Conservation (phyloP, 208 protist species). For the Crithidia fasciculata region DNA sequence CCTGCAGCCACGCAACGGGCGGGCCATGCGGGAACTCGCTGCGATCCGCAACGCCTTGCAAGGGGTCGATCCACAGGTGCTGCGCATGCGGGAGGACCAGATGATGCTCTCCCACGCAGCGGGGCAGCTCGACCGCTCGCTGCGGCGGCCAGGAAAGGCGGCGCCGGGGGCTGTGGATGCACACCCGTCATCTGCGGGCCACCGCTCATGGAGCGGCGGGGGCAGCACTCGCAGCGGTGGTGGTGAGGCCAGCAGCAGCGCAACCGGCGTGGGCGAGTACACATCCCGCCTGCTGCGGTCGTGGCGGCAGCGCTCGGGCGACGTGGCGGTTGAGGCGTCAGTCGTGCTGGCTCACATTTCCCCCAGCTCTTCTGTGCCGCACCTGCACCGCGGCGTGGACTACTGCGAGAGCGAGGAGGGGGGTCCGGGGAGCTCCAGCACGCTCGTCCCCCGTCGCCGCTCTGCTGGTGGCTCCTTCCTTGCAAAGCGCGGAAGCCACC, state of each 20-base stretch:
- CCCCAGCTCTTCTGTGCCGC: background rate
- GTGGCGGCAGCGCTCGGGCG: constrained; percentile 35
- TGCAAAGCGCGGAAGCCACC: background rate
- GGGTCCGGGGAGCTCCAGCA: background rate
- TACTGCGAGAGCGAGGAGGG: background rate
- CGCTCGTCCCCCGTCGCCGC: background rate
- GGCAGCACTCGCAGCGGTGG: too few species aligned
- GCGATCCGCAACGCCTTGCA: constrained; percentile 12
- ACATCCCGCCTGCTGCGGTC: constrained; percentile 25
- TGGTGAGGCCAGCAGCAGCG: background rate
- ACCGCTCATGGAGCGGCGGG: too few species aligned
- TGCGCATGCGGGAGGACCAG: constrained; percentile 62
- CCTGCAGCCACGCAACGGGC: background rate
- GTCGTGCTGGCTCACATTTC: background rate
- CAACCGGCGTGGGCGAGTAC: constrained; percentile 7
- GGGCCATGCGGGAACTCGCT: constrained; percentile 14
- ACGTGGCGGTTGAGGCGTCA: constrained; percentile 16
- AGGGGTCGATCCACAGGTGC: constrained; percentile 17
- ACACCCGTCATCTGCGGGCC: too few species aligned
- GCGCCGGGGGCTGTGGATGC: too few species aligned
- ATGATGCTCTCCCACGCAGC: constrained; percentile 69
- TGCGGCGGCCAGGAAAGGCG: constrained; percentile 6
- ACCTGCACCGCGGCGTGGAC: background rate
- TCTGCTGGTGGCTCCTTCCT: background rate
- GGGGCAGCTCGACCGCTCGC: constrained; percentile 40